Base-by-base conservation (phyloP, 2,329 filamentous ascomycete species). In the Akanthomyces dipterigenus region DNA sequence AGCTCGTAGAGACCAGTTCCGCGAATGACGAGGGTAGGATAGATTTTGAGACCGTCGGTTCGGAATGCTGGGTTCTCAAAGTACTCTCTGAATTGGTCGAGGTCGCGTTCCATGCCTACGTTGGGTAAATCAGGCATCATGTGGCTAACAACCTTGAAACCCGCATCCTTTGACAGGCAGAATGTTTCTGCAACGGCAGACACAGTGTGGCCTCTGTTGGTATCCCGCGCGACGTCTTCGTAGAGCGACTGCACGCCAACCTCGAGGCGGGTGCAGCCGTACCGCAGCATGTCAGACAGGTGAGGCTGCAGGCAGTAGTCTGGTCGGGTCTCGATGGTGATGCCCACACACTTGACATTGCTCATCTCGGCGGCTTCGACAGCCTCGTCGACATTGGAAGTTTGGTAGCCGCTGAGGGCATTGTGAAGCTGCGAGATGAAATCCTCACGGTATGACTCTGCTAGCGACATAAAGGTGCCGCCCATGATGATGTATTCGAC, bases 401-500 rank as follows among this genome's bases (percentile, higher is more conserved):
- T 96, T 70, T 96, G 91, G 72, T 99, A 99, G 8, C 95, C 95
- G 66, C 92, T 97, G 8, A 99, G 84, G 1, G 95, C 95, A 71
- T 99, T 99, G 77, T 99, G 95, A 55, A 99, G 82, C 71, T 97
- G 93, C 1, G 92, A 89, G 63, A 99, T 96, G 70, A 99, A 99
- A 61, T 90, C 87, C 64, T 99, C 91, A 31, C 95, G 83, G 74
- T 99, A 99, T 26, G 88, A 87, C 69, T 92, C 87, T 9, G 93
- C 83, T 28, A 99, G 77, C 3, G 93, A 98, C 96, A 99, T 99
- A 76, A 99, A 99, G 0, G 95, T 99, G 66, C 95, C 95, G 63
- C 95, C 95, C 95, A 99, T 99, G 72, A 99, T 96, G 71, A 99
- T 99, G 75, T 98, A 99, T 78, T 99, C 95, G 26, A 99, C 95